Base-by-base conservation (phyloP, 768 basidiomycete species). In the Hericium rajendrae region DNA sequence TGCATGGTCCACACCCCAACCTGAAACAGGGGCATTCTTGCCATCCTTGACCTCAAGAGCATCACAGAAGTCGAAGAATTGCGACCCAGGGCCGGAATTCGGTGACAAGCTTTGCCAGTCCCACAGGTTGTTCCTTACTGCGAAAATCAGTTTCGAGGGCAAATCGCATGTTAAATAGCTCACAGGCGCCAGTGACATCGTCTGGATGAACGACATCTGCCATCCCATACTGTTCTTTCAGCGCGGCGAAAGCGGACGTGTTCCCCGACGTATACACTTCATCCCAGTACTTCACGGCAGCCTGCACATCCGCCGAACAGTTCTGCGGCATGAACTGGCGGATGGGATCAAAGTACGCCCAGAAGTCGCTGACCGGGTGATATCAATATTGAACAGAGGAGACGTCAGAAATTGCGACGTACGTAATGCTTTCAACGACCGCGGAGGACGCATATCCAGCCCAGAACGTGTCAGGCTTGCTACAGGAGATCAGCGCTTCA, bases 301-400 rank as follows among this genome's bases (percentile, higher is more conserved):
- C 77, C 66, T 85, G 71, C 32, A 88, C 76, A 63, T 90, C 88
- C 0, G 84, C 78, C 8, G 85, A 87, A 69, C 88, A 90, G 67
- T 90, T 89, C 60, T 64, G 51, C 2, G 86, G 82, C 84, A 87
- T 88, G 63, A 80, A 71, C 61, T 79, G 73, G 15, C 80, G 80
- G 61, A 86, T 79, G 12, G 86, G 86, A 58, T 86, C 85, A 67
- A 85, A 88, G 64, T 88, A 90, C 60, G 73, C 73, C 84, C 84
- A 87, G 65, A 80, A 85, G 66, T 85, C 74, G 15, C 79, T 79
- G 57, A 11, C 18, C 39, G 22, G 12, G 51, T 16, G n/a, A 26
- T 16, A 50, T n/a, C 3, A 26, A 26, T 26, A 26, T 26, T 26
- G 26, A 26, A 26, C 0, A 26, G 26, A 26, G 26, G 26, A 26